These are phyloP conservation scores for Boletus huronensis DNA, from an alignment of 768 basidiomycete genomes.

Conservation along the genomic window DNA sequence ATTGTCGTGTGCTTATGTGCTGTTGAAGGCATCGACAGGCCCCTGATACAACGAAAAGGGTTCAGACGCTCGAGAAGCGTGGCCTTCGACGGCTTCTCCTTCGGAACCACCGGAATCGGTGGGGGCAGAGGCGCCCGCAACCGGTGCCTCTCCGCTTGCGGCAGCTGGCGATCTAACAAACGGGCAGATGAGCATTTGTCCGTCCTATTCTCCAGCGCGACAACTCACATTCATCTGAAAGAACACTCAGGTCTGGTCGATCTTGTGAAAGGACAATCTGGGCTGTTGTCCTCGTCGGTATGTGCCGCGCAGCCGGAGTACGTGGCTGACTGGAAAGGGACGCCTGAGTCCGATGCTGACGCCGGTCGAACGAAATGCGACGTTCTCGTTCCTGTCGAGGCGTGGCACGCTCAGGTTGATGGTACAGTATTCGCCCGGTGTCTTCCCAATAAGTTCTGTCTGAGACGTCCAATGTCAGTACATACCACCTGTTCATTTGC, in stretches of 20 bases:
- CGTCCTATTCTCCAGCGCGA: background rate
- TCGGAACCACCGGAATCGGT: background rate
- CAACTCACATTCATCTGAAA: constrained; percentile 3
- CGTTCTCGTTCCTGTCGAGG: constrained; percentile 2
- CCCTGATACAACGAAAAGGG: constrained; percentile 8
- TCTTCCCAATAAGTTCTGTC: constrained; percentile 1
- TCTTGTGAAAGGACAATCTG: background rate
- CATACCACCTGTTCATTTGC: background rate
- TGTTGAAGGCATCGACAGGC: background rate
- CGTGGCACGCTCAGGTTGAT: background rate
- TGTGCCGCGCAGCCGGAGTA: background rate
- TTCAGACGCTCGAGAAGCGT: constrained; percentile 10
- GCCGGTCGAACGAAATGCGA: background rate
- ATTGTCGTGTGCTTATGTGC: background rate
- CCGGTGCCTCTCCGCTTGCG: background rate
- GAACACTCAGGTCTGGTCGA: background rate
- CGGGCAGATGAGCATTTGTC: background rate
- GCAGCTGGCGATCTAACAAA: constrained; percentile 6
- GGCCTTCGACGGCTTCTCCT: background rate
- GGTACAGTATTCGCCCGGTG: background rate
- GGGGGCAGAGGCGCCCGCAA: background rate
- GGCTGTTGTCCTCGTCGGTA: background rate
- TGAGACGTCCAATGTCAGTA: constrained; percentile 1
- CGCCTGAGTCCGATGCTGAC: background rate
- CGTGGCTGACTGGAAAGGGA: background rate